Conservation (phyloP, 2,329 filamentous ascomycete genomes). For the Ceratocystiopsis brevicomis region DNA sequence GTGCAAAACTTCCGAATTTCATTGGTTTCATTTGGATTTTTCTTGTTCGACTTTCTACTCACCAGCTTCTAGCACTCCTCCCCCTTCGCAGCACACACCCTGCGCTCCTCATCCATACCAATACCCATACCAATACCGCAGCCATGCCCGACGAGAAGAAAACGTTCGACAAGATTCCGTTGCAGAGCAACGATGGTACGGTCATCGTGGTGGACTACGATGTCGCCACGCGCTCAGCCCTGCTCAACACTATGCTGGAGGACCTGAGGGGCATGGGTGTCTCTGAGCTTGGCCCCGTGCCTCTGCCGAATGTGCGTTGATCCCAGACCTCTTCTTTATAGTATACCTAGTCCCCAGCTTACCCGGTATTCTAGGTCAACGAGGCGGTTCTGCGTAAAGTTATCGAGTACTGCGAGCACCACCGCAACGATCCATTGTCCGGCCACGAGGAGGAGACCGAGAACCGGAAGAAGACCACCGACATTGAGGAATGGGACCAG, state of each 20-base stretch:
- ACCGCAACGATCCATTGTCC: constrained; percentile 72
- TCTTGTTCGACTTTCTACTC: no score
- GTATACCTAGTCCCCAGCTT: background rate
- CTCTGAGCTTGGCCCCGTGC: constrained; percentile 43
- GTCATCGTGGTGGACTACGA: constrained; percentile 44
- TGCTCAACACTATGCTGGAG: constrained; percentile 97
- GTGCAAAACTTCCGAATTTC: no score
- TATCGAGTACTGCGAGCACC: constrained; percentile 93
- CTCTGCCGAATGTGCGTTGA: constrained; percentile 57
- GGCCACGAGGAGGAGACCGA: constrained; percentile 79
- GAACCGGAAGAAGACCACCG: constrained; percentile 91
- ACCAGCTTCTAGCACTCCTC: no score
- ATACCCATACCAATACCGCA: background rate
- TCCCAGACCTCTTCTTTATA: background rate
- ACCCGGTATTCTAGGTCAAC: constrained; percentile 46
- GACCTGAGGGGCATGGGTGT: constrained; percentile 44
- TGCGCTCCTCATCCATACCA: no score
- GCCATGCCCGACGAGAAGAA: constrained; percentile 15
- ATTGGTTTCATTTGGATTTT: no score
- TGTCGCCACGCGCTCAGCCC: constrained; percentile 76
- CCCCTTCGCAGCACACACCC: no score
- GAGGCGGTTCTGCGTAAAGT: constrained; percentile 90
- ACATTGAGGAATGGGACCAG: constrained; percentile 99
- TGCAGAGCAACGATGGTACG: constrained; percentile 32
- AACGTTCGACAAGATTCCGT: constrained; percentile 22